Conservation (phyloP, 2,329 filamentous ascomycete species). For the Clonostachys sp. region DNA sequence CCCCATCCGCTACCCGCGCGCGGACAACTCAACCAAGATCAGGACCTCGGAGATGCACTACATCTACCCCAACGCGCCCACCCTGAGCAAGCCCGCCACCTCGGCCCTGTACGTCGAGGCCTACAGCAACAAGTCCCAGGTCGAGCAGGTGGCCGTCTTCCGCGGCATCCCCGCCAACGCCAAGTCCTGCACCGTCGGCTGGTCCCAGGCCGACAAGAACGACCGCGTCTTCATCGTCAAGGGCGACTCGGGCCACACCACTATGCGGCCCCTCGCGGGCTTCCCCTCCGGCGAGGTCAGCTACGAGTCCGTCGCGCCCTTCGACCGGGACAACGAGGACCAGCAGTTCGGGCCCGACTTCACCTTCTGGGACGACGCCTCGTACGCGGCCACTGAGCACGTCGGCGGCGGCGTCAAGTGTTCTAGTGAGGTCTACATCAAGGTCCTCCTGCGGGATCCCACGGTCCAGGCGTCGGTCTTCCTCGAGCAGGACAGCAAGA, state of each 20-base stretch:
- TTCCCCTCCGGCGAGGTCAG: conserved; percentile 13
- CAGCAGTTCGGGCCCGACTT: conserved; percentile 15
- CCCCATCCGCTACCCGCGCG: too few species aligned
- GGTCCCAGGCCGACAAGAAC: conserved; percentile 25
- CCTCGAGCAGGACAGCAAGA: conserved; percentile 19
- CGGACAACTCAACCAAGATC: neutral
- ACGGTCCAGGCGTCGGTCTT: conserved; percentile 16
- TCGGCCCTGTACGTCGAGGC: conserved; percentile 12
- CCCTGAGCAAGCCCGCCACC: conserved; percentile 4
- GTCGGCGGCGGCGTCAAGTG: conserved; percentile 14
- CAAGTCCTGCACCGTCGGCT: conserved; percentile 17
- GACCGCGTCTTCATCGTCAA: conserved; percentile 29
- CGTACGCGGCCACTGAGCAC: conserved; percentile 7
- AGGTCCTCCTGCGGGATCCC: conserved; percentile 10
- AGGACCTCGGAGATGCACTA: conserved; percentile 3
- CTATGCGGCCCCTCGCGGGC: conserved; percentile 13
- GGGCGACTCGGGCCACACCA: conserved; percentile 13
- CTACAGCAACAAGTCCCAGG: conserved; percentile 10
- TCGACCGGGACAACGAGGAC: conserved; percentile 7
- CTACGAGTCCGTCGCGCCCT: conserved; percentile 13
- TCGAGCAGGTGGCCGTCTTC: conserved; percentile 25
- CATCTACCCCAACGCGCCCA: conserved; percentile 9
- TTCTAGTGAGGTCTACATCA: conserved; percentile 16
- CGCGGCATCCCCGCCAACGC: conserved; percentile 17
- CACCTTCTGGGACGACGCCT: conserved; percentile 16